phyloP scores from a whole-genome alignment of 495 filamentous ascomycete species.

The Aspergillus bridgeri region DNA sequence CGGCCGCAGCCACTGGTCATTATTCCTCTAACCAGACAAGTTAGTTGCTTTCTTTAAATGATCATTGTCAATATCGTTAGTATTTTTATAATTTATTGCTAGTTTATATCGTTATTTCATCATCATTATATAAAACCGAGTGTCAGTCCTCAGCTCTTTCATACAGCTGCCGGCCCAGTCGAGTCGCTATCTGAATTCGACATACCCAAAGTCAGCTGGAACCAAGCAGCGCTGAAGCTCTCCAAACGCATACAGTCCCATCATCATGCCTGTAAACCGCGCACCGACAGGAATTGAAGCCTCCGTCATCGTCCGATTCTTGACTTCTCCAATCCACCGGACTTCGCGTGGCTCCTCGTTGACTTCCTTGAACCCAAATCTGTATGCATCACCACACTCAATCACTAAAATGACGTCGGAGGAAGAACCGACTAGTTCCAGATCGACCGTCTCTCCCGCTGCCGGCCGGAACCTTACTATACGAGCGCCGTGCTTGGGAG shows the following conservation, averaged over 20 bases:
- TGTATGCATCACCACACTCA: constrained; percentile 29
- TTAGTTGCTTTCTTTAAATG: too few relatives aligned
- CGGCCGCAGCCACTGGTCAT: too few relatives aligned
- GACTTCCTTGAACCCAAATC: constrained; percentile 27
- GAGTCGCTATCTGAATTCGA: constrained; percentile 20
- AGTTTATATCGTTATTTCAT: too few relatives aligned
- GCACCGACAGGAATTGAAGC: constrained; percentile 35
- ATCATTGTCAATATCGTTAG: too few relatives aligned
- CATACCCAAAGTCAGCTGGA: constrained; percentile 43
- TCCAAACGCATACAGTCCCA: constrained; percentile 45
- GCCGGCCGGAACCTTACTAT: constrained; percentile 26
- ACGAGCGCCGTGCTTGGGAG: constrained; percentile 8
- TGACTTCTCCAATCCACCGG: constrained; percentile 26
- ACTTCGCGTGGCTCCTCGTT: background rate
- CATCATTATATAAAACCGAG: too few relatives aligned
- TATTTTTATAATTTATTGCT: too few relatives aligned
- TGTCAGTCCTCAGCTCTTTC: too few relatives aligned
- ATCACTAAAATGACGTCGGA: constrained; percentile 22
- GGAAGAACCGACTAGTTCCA: background rate
- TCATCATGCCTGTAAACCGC: constrained; percentile 42
- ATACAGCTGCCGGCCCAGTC: too few relatives aligned
- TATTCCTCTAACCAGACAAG: too few relatives aligned
- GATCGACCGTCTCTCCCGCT: constrained; percentile 15
- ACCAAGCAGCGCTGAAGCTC: constrained; percentile 34
- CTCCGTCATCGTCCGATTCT: constrained; percentile 25